phyloP scores from a whole-genome alignment of 148 eudicot genomes.

The Chenopodium quinoa region DNA sequence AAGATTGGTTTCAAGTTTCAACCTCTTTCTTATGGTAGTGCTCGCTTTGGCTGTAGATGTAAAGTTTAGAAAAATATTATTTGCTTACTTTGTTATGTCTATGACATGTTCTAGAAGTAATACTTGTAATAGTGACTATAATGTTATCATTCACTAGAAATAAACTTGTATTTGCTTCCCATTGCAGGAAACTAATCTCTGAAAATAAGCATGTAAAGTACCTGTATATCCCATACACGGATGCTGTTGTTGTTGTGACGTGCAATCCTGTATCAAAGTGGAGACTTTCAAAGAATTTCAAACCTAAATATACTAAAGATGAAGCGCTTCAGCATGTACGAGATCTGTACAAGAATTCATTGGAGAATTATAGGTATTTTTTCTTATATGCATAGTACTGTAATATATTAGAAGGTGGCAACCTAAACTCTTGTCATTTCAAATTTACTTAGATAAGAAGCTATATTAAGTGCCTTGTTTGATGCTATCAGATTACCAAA shows the following conservation, averaged over 20 bases:
- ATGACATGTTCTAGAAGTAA: background rate
- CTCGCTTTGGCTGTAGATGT: background rate
- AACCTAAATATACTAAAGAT: constrained; percentile 75
- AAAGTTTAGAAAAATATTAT: background rate
- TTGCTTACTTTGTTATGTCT: background rate
- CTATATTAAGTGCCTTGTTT: background rate
- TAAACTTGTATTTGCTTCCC: constrained; percentile 4
- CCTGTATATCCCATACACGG: constrained; percentile 85
- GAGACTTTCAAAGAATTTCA: constrained; percentile 66
- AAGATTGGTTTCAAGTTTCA: background rate
- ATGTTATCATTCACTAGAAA: background rate
- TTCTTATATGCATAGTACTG: background rate
- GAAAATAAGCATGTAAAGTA: constrained; percentile 96
- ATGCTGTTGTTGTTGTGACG: constrained; percentile 87
- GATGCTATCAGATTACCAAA: background rate
- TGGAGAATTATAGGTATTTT: constrained; percentile 63
- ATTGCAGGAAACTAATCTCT: constrained; percentile 75
- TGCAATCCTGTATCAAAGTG: constrained; percentile 88
- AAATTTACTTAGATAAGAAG: background rate
- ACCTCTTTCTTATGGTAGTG: background rate
- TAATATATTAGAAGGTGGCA: background rate
- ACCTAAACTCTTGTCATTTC: background rate
- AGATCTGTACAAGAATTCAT: constrained; percentile 68
- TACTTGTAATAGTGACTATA: background rate
- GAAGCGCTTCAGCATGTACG: constrained; percentile 84